Percentiles rank a stretch among this genome's conserved stretches.
These are phyloP conservation scores for Sporothrix pallida DNA, from an alignment of 2,329 filamentous ascomycete genomes.

Conservation along the genomic window DNA sequence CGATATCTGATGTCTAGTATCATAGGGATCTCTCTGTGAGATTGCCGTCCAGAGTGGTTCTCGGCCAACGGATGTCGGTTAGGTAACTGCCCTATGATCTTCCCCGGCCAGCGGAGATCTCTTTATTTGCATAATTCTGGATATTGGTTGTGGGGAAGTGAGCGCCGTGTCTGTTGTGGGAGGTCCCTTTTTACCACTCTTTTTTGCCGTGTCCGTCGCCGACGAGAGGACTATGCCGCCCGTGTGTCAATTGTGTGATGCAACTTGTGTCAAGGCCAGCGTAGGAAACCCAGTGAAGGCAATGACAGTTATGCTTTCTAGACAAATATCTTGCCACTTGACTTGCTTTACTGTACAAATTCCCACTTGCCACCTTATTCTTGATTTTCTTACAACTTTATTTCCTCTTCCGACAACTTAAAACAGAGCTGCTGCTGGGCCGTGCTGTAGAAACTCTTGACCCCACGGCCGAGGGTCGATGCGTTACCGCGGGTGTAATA, in stretches of 20 bases:
- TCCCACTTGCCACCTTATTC: neutral
- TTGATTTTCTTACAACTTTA: neutral
- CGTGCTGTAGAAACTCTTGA: neutral
- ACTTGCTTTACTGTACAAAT: neutral
- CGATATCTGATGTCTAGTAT: neutral
- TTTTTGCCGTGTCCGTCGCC: constrained; percentile 22
- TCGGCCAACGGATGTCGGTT: constrained; percentile 4
- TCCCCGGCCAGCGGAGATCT: neutral
- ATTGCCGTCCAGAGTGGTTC: neutral
- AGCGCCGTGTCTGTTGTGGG: neutral
- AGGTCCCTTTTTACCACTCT: neutral
- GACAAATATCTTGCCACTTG: too few relatives aligned
- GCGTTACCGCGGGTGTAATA: constrained; percentile 19
- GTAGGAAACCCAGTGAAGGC: too few relatives aligned
- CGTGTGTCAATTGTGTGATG: too few relatives aligned
- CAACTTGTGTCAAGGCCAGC: too few relatives aligned
- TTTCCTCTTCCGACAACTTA: neutral
- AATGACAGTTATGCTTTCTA: too few relatives aligned
- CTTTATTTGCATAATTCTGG: constrained; percentile 17
- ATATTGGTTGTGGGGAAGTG: constrained; percentile 18
- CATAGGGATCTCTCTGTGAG: neutral
- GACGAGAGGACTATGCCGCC: neutral
- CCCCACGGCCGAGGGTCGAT: neutral
- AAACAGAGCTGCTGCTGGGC: neutral
- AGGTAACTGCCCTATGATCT: neutral